A percentile compares a stretch with the other conserved stretches of the same genome.
Conservation (phyloP, 805 yeast species). For the Zygosaccharomyces siamensis region DNA sequence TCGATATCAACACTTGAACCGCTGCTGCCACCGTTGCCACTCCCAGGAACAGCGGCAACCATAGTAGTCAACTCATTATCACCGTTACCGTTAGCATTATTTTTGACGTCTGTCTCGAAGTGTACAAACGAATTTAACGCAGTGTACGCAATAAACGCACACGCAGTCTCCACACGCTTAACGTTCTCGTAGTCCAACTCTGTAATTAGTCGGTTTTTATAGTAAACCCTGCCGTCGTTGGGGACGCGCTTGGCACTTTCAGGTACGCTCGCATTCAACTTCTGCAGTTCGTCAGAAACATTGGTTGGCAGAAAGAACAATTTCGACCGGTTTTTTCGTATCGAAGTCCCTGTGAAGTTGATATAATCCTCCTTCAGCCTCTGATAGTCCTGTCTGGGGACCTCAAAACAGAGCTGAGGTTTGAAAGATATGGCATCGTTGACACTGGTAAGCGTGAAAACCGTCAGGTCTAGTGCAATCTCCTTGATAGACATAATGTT, state of each 20-base stretch:
- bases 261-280: conserved; percentile 23
- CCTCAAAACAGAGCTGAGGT: conserved; percentile 26
- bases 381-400: conserved; percentile 22
- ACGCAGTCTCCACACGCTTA: conserved; percentile 24
- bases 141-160: conserved; percentile 24
- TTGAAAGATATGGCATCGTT: conserved; percentile 27
- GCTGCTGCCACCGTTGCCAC: neutral
- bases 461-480: conserved; percentile 23
- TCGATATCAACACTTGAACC: neutral
- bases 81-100: conserved; percentile 1
- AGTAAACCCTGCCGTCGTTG: conserved; percentile 19
- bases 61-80: neutral
- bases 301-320: conserved; percentile 24
- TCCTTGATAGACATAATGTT: conserved; percentile 16
- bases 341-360: conserved; percentile 27
- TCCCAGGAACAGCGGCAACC: neutral
- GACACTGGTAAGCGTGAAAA: conserved; percentile 24
- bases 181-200: conserved; percentile 25
- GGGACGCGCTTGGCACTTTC: conserved; percentile 21
- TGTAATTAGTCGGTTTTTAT: conserved; percentile 24
- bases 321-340: conserved; percentile 23
- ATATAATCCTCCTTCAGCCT: conserved; percentile 20
- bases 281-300: conserved; percentile 26
- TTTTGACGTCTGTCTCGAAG: conserved; percentile 17
- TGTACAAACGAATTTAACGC: conserved; percentile 22